Evolutionary conservation across 2,329 filamentous ascomycete species (phyloP).

Genomic region (Monosporascus sp.): DNA sequence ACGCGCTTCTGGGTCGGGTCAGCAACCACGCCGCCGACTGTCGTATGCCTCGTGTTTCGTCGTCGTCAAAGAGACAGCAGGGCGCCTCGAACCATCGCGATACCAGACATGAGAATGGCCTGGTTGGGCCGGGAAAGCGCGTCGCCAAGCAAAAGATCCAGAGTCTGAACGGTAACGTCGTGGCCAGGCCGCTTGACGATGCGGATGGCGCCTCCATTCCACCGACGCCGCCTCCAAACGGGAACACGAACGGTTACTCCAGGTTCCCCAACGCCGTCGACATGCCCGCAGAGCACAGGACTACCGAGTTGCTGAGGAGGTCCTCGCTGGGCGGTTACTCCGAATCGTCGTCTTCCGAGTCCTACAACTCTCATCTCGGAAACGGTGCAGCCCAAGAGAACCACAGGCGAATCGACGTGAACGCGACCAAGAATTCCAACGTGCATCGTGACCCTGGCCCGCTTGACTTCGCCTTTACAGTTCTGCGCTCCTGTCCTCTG

Average conservation of each 20-base stretch:
- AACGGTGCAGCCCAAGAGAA: slow-evolving; percentile 39
- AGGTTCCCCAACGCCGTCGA: slow-evolving; percentile 28
- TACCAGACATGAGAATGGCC: slow-evolving; percentile 79
- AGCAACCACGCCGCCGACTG: slow-evolving; percentile 24
- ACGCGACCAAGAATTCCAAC: slow-evolving; percentile 61
- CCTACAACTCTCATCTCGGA: slow-evolving; percentile 33
- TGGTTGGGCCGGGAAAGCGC: slow-evolving; percentile 72
- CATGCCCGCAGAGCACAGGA: slow-evolving; percentile 36
- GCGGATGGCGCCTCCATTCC: slow-evolving; percentile 25
- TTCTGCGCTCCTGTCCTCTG: slow-evolving; percentile 83
- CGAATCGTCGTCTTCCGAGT: slow-evolving; percentile 52
- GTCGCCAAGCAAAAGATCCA: slow-evolving; percentile 41
- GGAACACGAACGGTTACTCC: slow-evolving; percentile 28
- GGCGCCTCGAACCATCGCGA: slow-evolving; percentile 60
- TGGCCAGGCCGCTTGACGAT: slow-evolving; percentile 24
- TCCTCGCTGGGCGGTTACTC: slow-evolving; percentile 41
- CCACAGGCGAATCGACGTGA: slow-evolving; percentile 65
- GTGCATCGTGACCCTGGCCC: slow-evolving; percentile 68
- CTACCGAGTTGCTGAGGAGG: slow-evolving; percentile 32
- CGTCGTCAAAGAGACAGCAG: slow-evolving; percentile 57
- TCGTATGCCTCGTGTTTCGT: slow-evolving; percentile 59
- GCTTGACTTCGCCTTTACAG: slow-evolving; percentile 74
- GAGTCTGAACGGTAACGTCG: slow-evolving; percentile 33
- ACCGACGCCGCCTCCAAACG: slow-evolving; percentile 31
- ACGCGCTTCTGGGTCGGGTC: slow-evolving; percentile 38